Conservation (phyloP, 805 yeast species). For the Yamadazyma ubonensis region DNA sequence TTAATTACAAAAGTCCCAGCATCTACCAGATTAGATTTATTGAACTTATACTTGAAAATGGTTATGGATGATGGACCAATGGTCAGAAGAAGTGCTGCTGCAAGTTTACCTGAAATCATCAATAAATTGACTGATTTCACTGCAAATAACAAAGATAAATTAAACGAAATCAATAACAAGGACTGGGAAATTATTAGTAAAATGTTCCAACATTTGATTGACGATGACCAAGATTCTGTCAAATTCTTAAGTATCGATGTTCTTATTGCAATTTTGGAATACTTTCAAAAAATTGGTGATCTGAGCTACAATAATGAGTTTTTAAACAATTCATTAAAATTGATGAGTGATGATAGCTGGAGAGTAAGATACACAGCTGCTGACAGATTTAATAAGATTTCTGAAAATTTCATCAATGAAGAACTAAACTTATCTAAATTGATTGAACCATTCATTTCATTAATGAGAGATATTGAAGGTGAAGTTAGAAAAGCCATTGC, state of each 20-base stretch:
- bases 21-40: slow-evolving; percentile 55
- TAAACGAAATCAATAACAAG: slow-evolving; percentile 46
- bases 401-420: slow-evolving; percentile 58
- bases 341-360: slow-evolving; percentile 92
- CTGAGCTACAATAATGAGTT: slow-evolving; percentile 60
- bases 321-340: slow-evolving; percentile 61
- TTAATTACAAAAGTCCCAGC: slow-evolving; percentile 60
- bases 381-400: slow-evolving; percentile 80
- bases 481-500: slow-evolving; percentile 96
- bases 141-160: slow-evolving; percentile 26
- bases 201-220: slow-evolving; percentile 75
- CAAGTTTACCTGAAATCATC: slow-evolving; percentile 72
- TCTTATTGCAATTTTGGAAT: slow-evolving; percentile 74
- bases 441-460: slow-evolving; percentile 66
- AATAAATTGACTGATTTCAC: slow-evolving; percentile 50
- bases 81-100: slow-evolving; percentile 95
- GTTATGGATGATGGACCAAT: slow-evolving; percentile 93
- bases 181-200: slow-evolving; percentile 78
- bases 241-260: slow-evolving; percentile 87
- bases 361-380: slow-evolving; percentile 98
- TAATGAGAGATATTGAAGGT: slow-evolving; percentile 91
- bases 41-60: slow-evolving; percentile 66
- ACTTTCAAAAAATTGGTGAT: slow-evolving; percentile 59
- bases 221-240: slow-evolving; percentile 93
- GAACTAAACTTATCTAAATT: slow-evolving; percentile 57